Percentiles rank a stretch among this genome's conserved stretches.
Evolutionary conservation across 495 filamentous ascomycete species (phyloP).

Genomic region (Venustampulla echinocandica): DNA sequence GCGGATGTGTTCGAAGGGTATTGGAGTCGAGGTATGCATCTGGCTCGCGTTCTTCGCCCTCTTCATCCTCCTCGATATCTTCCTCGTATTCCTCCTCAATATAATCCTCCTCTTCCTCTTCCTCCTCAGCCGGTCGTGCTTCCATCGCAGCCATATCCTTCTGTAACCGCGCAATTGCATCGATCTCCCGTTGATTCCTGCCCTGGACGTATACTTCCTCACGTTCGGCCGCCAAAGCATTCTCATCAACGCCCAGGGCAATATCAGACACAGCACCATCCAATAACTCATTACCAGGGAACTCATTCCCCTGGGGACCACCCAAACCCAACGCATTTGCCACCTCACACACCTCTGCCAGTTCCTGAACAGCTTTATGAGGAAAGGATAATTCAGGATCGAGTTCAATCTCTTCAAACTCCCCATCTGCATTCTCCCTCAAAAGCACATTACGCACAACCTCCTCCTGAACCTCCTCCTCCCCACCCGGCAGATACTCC

Average conservation of each 20-base stretch:
- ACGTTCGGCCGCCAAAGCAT: not conserved
- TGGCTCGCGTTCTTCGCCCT: constrained; percentile 29
- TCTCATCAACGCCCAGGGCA: not conserved
- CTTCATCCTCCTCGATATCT: constrained; percentile 32
- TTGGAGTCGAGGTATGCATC: constrained; percentile 28
- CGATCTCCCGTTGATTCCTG: constrained; percentile 41
- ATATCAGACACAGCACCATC: not conserved
- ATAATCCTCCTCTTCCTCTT: constrained; percentile 32
- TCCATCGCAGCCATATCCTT: constrained; percentile 44
- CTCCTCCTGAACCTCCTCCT: constrained; percentile 21
- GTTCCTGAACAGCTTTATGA: constrained; percentile 23
- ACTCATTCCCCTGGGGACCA: not conserved
- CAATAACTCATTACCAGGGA: too few relatives aligned
- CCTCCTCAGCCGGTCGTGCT: constrained; percentile 37
- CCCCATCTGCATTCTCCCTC: constrained; percentile 50
- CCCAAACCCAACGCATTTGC: not conserved
- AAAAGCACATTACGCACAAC: constrained; percentile 31
- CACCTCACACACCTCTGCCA: too few relatives aligned
- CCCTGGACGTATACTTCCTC: constrained; percentile 18
- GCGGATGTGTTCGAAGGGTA: constrained; percentile 49
- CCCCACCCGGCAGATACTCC: constrained; percentile 34
- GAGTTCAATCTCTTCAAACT: constrained; percentile 51
- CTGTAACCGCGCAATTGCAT: constrained; percentile 40
- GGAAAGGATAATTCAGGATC: constrained; percentile 21
- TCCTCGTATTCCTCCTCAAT: constrained; percentile 27